Evolutionary conservation across 768 basidiomycete species (phyloP).

Genomic region (Pisolithus marmoratus): DNA sequence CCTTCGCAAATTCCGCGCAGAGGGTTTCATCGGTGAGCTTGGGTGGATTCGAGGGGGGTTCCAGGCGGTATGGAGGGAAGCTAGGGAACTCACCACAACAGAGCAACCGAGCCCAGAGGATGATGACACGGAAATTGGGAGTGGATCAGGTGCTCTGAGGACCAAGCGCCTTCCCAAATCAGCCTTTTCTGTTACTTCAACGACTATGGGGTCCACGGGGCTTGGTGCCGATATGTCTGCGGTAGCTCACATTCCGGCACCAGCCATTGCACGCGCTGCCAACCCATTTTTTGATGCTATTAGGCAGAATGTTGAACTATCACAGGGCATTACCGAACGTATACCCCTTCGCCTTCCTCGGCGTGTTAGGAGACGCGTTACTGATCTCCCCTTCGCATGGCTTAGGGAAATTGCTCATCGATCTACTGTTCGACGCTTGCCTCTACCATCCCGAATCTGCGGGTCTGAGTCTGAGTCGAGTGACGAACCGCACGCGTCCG

Average conservation of each 20-base stretch:
- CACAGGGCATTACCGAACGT: conserved; percentile 67
- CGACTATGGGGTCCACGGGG: conserved; percentile 23
- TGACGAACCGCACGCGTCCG: conserved; percentile 27
- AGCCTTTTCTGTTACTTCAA: conserved; percentile 54
- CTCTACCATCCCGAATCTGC: conserved; percentile 8
- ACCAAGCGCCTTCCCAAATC: conserved; percentile 56
- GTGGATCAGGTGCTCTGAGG: conserved; percentile 34
- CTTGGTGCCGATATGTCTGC: conserved; percentile 1
- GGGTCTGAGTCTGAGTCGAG: conserved; percentile 29
- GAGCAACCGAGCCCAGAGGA: conserved; percentile 43
- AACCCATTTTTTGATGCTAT: conserved; percentile 98
- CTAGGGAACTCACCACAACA: conserved; percentile 47
- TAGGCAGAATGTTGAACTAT: conserved; percentile 80
- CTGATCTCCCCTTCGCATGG: conserved; percentile 78
- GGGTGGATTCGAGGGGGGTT: conserved; percentile 83
- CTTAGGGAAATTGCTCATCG: conserved; percentile 63
- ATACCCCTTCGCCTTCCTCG: conserved; percentile 64
- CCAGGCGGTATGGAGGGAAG: conserved; percentile 56
- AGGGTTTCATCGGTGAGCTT: conserved; percentile 57
- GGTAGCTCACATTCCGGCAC: conserved; percentile 15
- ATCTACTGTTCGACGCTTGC: conserved; percentile 28
- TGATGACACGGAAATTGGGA: conserved; percentile 38
- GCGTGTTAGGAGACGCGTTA: conserved; percentile 48
- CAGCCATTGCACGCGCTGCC: conserved; percentile 24
- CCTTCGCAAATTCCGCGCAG: conserved; percentile 65